A percentile compares a stretch with the other conserved stretches of the same genome.
Conservation (phyloP, 192 early-diverging fungal species). For the Mycoemilia scoparia region DNA sequence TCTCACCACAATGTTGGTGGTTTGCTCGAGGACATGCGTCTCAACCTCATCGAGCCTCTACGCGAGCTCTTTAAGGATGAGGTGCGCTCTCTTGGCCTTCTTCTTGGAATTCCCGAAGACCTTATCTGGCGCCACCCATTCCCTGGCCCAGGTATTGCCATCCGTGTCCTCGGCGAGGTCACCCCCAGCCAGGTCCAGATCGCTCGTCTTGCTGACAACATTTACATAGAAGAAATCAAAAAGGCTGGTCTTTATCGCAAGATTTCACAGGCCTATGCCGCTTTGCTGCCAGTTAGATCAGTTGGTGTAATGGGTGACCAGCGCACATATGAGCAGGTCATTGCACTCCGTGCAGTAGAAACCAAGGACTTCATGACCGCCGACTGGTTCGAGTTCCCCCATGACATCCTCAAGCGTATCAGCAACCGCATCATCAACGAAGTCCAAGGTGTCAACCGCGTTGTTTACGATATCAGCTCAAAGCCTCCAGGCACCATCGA, state of each 20-base stretch:
- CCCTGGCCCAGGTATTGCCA: constrained; percentile 98
- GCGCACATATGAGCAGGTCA: constrained; percentile 97
- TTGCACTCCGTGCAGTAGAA: constrained; percentile 91
- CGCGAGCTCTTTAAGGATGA: constrained; percentile 99
- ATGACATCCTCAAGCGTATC: constrained; percentile 77
- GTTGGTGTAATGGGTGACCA: constrained; percentile 99
- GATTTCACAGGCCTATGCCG: constrained; percentile 96
- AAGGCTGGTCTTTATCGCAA: constrained; percentile 90
- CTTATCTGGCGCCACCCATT: constrained; percentile 98
- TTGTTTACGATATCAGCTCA: constrained; percentile 89
- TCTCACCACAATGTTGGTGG: constrained; percentile 99
- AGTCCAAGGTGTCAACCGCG: constrained; percentile 93
- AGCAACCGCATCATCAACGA: constrained; percentile 95
- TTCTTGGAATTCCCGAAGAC: constrained; percentile 82
- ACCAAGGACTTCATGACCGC: constrained; percentile 98
- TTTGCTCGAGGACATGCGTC: constrained; percentile 86
- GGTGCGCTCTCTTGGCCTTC: constrained; percentile 84
- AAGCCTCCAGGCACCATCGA: constrained; percentile 99
- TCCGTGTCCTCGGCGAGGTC: constrained; percentile 92
- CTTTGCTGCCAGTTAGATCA: constrained; percentile 79
- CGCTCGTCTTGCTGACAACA: constrained; percentile 85
- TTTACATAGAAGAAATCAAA: constrained; percentile 99
- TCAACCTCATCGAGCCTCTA: constrained; percentile 95
- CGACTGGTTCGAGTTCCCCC: constrained; percentile 82
- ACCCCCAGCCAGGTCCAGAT: constrained; percentile 85